Conservation (phyloP, 441 rosid species). For the Viola pubescens region DNA sequence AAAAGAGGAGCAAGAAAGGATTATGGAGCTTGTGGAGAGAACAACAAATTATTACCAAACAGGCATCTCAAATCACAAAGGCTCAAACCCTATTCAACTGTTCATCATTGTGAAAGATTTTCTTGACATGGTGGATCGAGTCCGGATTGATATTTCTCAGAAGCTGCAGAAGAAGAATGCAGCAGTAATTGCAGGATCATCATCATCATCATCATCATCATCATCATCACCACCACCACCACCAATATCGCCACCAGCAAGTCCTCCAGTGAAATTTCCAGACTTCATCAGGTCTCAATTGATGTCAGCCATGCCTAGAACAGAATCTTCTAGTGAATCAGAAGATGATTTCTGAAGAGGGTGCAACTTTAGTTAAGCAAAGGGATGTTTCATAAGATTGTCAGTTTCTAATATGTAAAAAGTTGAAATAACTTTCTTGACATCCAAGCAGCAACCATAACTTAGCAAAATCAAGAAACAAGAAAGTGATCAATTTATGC, state of each 20-base stretch:
- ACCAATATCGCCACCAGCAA: slow-evolving; percentile 14
- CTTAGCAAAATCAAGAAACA: too few relatives aligned
- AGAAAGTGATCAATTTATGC: too few relatives aligned
- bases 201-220: slow-evolving; percentile 27
- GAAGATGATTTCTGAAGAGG: slow-evolving; percentile 33
- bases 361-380: background rate
- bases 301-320: slow-evolving; percentile 22
- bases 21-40: slow-evolving; percentile 38
- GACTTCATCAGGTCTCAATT: slow-evolving; percentile 28
- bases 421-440: too few relatives aligned
- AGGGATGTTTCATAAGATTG: too few relatives aligned
- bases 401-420: too few relatives aligned
- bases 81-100: slow-evolving; percentile 32
- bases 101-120: slow-evolving; percentile 55
- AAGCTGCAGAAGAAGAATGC: slow-evolving; percentile 26
- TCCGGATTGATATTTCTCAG: slow-evolving; percentile 34
- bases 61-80: slow-evolving; percentile 30
- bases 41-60: slow-evolving; percentile 58
- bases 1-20: slow-evolving; percentile 30
- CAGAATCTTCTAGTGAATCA: slow-evolving; percentile 30
- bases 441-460: too few relatives aligned
- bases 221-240: too few relatives aligned
- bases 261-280: slow-evolving; percentile 21
- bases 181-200: slow-evolving; percentile 18
- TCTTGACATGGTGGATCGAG: slow-evolving; percentile 58